Evolutionary conservation across 305 asterid species (phyloP), one percentile per base, ranked within the genome.

Genomic region (Nicotiana rustica): DNA sequence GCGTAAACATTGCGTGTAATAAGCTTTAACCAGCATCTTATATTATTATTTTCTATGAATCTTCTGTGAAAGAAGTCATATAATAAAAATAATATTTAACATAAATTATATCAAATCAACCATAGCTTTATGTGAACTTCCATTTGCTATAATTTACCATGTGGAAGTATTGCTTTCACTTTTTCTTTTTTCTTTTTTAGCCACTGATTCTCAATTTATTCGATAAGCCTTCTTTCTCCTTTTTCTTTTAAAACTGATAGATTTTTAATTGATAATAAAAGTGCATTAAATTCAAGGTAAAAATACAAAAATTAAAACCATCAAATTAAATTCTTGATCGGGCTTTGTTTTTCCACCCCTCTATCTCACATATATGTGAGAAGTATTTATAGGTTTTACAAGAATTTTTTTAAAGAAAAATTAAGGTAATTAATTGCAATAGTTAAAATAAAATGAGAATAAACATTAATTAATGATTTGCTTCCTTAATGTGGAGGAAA

Each of bases 401-500:
- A 8, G 17, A 29, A 64, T 1, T 10, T 47, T 1, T 12, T 35
- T 0, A 0, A 14, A 75, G 64, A 52, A 0, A 75, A 70, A 75
- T 14, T 25, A 14, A 29, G 64, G 25, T 52, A 52, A 25, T 49
- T 52, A 52, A 25, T 49, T 49, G 7, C 65, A 73, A 49, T 47
- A 21, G 52, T 10, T 69, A 18, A 73, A 47, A 73, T 47, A 18
- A 73, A 47, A 73, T 47, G 14, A 47, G 25, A 73, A 73, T 25
- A n/a, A 73, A 13, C 0, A 55, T 29, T 76, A 31, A 3, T 59
- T 29, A 59, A 8, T 21, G 29, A 25, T 75, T 52, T 8, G 49
- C 17, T 76, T 52, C 19, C 65, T 75, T 76, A 65, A 56, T 76
- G 67, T 31, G 52, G 52, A 56, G 66, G 80, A 76, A 76, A 76